A percentile compares a stretch with the other conserved stretches of the same genome.
These are phyloP conservation scores for Ulota crispa DNA, from an alignment of 225 moss, liverwort and hornwort species.

Conservation along the genomic window DNA sequence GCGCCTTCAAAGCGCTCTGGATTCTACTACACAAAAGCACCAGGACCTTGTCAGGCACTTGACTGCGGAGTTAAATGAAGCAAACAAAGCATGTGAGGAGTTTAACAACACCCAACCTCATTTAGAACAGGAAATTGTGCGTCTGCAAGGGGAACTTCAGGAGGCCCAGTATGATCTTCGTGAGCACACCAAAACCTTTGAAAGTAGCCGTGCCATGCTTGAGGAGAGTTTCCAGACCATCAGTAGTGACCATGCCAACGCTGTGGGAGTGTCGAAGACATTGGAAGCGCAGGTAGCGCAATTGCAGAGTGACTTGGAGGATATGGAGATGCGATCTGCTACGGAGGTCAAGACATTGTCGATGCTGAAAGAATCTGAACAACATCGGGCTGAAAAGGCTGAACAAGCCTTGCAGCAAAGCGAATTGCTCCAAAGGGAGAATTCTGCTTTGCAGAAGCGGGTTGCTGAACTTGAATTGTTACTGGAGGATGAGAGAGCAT, in stretches of 20 bases:
- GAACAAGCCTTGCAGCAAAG: constrained; percentile 59
- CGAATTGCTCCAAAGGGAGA: constrained; percentile 50
- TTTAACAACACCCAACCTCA: constrained; percentile 50
- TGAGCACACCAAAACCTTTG: constrained; percentile 50
- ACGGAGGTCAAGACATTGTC: constrained; percentile 59
- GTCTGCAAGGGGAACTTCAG: constrained; percentile 55
- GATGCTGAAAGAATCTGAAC: constrained; percentile 57
- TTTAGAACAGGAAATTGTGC: constrained; percentile 55
- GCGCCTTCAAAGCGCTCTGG: constrained; percentile 59
- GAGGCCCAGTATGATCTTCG: constrained; percentile 53
- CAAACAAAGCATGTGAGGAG: constrained; percentile 51
- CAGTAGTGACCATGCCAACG: constrained; percentile 55
- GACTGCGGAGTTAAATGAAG: constrained; percentile 59
- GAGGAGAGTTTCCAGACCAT: constrained; percentile 65
- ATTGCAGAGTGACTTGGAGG: constrained; percentile 67
- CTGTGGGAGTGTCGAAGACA: constrained; percentile 59
- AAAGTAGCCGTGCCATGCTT: constrained; percentile 50
- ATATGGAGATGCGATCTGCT: constrained; percentile 59
- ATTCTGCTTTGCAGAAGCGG: constrained; percentile 45
- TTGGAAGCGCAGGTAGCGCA: constrained; percentile 68
- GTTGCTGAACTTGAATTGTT: constrained; percentile 49
- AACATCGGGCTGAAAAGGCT: constrained; percentile 63
- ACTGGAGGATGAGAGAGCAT: constrained; percentile 49
- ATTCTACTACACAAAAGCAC: constrained; percentile 53
- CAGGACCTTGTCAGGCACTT: constrained; percentile 61